phyloP scores from a whole-genome alignment of 257 asterid species.

The Apocynum venetum region DNA sequence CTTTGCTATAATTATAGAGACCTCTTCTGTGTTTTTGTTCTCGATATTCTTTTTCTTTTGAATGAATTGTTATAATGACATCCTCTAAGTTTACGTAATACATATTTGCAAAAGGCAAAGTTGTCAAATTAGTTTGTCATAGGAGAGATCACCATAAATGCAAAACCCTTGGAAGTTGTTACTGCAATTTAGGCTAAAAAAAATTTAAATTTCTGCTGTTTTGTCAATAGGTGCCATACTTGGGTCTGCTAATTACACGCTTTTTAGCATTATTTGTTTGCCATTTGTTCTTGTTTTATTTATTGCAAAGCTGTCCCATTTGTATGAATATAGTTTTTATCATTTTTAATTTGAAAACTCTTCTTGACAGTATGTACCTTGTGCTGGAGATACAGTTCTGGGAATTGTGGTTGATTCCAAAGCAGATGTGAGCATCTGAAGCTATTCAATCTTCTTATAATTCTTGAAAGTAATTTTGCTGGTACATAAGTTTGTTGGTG shows the following conservation, averaged over 20 bases:
- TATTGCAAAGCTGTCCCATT: neutral
- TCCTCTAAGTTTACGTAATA: neutral
- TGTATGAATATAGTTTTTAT: slow-evolving; percentile 1
- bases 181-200: neutral
- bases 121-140: neutral
- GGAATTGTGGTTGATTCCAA: slow-evolving; percentile 82
- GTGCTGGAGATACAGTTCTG: slow-evolving; percentile 77
- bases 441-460: slow-evolving; percentile 4
- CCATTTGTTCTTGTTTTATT: neutral
- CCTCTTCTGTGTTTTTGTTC: neutral
- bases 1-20: neutral
- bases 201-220: neutral
- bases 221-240: neutral
- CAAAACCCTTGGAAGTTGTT: neutral
- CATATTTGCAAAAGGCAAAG: neutral
- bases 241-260: neutral
- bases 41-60: neutral
- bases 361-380: slow-evolving; percentile 68
- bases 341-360: slow-evolving; percentile 13
- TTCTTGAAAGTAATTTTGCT: slow-evolving; percentile 5
- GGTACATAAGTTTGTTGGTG: neutral
- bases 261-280: neutral
- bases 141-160: neutral
- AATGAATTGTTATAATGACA: neutral
- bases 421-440: slow-evolving; percentile 71